A percentile compares a stretch with the other conserved stretches of the same genome.
Evolutionary conservation across 78 protist genomes (phyloP).

Genomic region (Parvularia atlantis): DNA sequence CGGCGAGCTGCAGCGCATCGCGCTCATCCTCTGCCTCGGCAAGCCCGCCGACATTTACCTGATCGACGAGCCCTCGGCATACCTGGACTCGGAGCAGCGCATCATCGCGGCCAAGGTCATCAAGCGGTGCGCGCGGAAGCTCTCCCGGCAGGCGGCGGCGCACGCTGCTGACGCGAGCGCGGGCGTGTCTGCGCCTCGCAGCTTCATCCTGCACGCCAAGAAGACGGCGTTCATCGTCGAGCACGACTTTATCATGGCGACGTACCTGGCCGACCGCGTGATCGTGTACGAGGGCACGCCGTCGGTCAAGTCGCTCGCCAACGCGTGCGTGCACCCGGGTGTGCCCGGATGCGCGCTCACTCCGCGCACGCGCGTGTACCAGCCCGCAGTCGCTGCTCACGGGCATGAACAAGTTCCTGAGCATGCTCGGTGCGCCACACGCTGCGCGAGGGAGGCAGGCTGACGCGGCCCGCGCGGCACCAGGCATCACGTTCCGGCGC

Average conservation of each 20-base stretch:
- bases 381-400: slow-evolving; percentile 72
- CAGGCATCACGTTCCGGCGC: slow-evolving; percentile 97
- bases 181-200: no score
- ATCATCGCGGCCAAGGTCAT: slow-evolving; percentile 91
- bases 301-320: slow-evolving; percentile 45
- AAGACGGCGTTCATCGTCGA: slow-evolving; percentile 98
- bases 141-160: no score
- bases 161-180: no score
- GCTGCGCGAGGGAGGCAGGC: no score
- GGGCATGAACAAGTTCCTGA: slow-evolving; percentile 97
- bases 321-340: not conserved
- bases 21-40: slow-evolving; percentile 89
- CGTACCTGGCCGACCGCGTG: slow-evolving; percentile 97
- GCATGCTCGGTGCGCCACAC: slow-evolving; percentile 71
- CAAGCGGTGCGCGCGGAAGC: slow-evolving; percentile 74
- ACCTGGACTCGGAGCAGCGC: slow-evolving; percentile 99
- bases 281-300: slow-evolving; percentile 88
- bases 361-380: no score
- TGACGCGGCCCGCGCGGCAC: no score
- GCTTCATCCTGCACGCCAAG: slow-evolving; percentile 92
- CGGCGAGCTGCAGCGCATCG: slow-evolving; percentile 99
- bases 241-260: slow-evolving; percentile 99
- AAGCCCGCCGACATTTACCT: slow-evolving; percentile 96
- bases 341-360: not conserved
- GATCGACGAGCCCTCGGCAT: slow-evolving; percentile 99